Evolutionary conservation across 2,329 filamentous ascomycete genomes (phyloP).

Genomic region (Neofusicoccum laricinum): DNA sequence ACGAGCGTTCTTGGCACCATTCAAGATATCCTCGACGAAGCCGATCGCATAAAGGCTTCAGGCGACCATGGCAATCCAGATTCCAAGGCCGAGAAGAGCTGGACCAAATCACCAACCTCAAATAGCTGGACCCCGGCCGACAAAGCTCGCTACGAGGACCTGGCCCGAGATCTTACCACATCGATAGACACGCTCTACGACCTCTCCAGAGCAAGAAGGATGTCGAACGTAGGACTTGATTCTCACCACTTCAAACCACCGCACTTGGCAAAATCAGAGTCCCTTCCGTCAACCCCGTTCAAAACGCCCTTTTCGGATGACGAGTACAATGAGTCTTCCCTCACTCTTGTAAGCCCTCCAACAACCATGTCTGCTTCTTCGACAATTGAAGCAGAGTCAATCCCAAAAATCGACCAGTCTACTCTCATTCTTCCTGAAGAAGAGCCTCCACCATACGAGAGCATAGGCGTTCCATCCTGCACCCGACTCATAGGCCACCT

Average conservation of each 20-base stretch:
- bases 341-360: conserved; percentile 43
- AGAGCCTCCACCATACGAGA: conserved; percentile 49
- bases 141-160: conserved; percentile 70
- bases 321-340: conserved; percentile 36
- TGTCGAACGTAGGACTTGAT: neutral
- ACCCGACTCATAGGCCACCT: conserved; percentile 47
- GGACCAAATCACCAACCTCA: conserved; percentile 33
- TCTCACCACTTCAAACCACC: neutral
- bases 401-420: conserved; percentile 43
- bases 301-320: conserved; percentile 10
- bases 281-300: neutral
- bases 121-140: conserved; percentile 59
- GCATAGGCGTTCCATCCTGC: conserved; percentile 42
- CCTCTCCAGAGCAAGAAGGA: conserved; percentile 62
- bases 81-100: conserved; percentile 34
- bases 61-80: conserved; percentile 31
- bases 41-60: conserved; percentile 66
- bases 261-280: neutral
- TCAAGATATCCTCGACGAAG: conserved; percentile 74
- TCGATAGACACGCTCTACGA: conserved; percentile 80
- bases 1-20: conserved; percentile 77
- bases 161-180: conserved; percentile 70
- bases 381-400: conserved; percentile 7
- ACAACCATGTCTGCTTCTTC: conserved; percentile 21
- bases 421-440: conserved; percentile 46